Evolutionary conservation across 2,329 filamentous ascomycete genomes (phyloP), one percentile per base, ranked within the genome.

Genomic region (Aspergillus amoenus): DNA sequence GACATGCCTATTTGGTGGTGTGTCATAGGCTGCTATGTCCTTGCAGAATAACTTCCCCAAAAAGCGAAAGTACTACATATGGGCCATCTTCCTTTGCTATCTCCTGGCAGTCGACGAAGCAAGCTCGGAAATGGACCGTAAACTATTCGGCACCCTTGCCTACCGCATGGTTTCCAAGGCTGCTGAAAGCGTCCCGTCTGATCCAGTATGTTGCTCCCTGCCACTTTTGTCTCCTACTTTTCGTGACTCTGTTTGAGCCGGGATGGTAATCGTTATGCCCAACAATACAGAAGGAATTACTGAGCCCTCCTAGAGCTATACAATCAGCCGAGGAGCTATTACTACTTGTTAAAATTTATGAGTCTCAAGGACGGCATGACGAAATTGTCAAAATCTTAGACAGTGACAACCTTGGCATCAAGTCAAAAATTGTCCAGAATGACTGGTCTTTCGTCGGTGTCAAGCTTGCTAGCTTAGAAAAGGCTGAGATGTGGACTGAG

Each of bases 141-240:
- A 75, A 55, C 67, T 81, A 8, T 80, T 79, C 61, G 77, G 77
- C n/a, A 78, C 75, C n/a, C 66, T 81, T 52, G 79, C 78, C 30
- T 81, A 79, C 62, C 76, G 78, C 39, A 79, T 80, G 75, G 70
- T 78, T 15, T 75, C 75, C 7, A 81, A 80, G 59, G 76, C 79
- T 42, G 78, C 75, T 12, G 71, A 73, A 6, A 74, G 70, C 34
- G 76, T 78, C 43, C 75, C 77, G n/a, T 62, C 66, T 27, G 72
- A 77, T 61, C 72, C 75, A 61, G 78, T 80, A 75, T 63, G 74
- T 58, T 55, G 22, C 24, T 46, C 37, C 15, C 27, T 43, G 48
- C 13, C 21, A 46, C 7, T 17, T 43, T 13, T 18, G 17, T 39
- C 11, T 30, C 27, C 32, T 27, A 9, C 34, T 55, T 24, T 48